Percentiles rank a stretch among this genome's conserved stretches.
Evolutionary conservation across 345 rosid genomes (phyloP).

Genomic region (Aurinia saxatilis): DNA sequence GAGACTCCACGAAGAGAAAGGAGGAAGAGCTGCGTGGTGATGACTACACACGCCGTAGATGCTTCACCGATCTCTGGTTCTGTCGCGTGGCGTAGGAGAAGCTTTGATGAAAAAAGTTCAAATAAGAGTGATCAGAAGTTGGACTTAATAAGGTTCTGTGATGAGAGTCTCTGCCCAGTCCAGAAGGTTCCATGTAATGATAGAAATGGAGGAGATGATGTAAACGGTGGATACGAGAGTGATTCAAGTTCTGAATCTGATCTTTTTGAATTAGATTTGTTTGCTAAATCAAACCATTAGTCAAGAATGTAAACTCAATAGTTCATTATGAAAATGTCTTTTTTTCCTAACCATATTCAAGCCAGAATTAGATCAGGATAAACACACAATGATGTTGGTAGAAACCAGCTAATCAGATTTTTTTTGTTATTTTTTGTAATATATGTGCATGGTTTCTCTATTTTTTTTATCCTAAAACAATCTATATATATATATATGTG

Average conservation of each 20-base stretch:
- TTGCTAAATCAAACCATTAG: conserved; percentile 12
- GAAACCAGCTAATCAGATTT: too few species aligned
- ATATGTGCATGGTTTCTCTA: too few species aligned
- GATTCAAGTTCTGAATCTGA: conserved; percentile 95
- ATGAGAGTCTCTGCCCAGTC: conserved; percentile 16
- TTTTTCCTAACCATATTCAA: too few species aligned
- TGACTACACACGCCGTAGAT: conserved; percentile 30
- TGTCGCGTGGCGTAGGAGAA: conserved; percentile 47
- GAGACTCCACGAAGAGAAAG: conserved; percentile 62
- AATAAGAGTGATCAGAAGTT: conserved; percentile 9
- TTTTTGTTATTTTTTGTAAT: too few species aligned
- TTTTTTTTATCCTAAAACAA: too few species aligned
- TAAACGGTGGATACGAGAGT: conserved; percentile 57
- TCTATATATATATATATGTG: too few species aligned
- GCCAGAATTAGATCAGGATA: too few species aligned
- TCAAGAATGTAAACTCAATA: conserved; percentile 12
- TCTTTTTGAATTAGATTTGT: conserved; percentile 68
- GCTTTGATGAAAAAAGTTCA: conserved; percentile 41
- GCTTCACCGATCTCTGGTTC: conserved; percentile 45
- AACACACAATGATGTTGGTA: too few species aligned
- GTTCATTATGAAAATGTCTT: not conserved
- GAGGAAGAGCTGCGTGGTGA: conserved; percentile 57
- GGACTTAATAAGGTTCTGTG: not conserved
- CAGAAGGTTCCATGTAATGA: conserved; percentile 22
- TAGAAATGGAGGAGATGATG: conserved; percentile 2